Percentiles rank a stretch among this genome's conserved stretches.
These are phyloP conservation scores for Middelhovenomyces tepae DNA, from an alignment of 805 yeast species.

Conservation along the genomic window DNA sequence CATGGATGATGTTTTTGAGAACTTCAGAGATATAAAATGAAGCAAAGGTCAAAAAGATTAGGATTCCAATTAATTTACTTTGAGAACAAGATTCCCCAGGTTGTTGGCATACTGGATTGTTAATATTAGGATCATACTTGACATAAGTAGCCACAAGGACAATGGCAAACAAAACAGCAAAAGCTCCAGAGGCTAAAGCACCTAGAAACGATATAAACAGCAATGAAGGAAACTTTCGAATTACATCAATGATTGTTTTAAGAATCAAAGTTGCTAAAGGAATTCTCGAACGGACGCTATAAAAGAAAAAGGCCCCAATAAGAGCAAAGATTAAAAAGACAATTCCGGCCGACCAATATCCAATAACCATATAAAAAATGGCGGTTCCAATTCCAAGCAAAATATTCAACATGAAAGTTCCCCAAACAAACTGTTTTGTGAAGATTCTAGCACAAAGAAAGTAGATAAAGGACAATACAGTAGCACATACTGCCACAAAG, in stretches of 20 bases:
- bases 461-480: conserved; percentile 49
- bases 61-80: conserved; percentile 55
- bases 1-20: conserved; percentile 69
- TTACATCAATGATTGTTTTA: conserved; percentile 66
- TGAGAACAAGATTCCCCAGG: conserved; percentile 49
- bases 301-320: conserved; percentile 60
- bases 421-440: conserved; percentile 58
- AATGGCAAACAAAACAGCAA: conserved; percentile 55
- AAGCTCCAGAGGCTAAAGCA: conserved; percentile 47
- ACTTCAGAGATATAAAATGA: conserved; percentile 82
- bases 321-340: conserved; percentile 60
- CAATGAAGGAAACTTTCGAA: conserved; percentile 64
- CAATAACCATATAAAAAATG: conserved; percentile 57
- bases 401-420: conserved; percentile 61
- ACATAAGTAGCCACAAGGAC: conserved; percentile 70
- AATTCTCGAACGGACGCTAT: conserved; percentile 61
- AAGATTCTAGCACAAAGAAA: conserved; percentile 52
- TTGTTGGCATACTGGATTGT: conserved; percentile 37
- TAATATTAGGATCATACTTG: conserved; percentile 46
- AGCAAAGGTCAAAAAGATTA: conserved; percentile 69
- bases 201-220: conserved; percentile 55
- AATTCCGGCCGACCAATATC: conserved; percentile 73
- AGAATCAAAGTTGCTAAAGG: conserved; percentile 67
- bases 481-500: conserved; percentile 51
- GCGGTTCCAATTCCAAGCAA: conserved; percentile 66